phyloP scores from a whole-genome alignment of 495 filamentous ascomycete species.

The Cladorrhinum samala region DNA sequence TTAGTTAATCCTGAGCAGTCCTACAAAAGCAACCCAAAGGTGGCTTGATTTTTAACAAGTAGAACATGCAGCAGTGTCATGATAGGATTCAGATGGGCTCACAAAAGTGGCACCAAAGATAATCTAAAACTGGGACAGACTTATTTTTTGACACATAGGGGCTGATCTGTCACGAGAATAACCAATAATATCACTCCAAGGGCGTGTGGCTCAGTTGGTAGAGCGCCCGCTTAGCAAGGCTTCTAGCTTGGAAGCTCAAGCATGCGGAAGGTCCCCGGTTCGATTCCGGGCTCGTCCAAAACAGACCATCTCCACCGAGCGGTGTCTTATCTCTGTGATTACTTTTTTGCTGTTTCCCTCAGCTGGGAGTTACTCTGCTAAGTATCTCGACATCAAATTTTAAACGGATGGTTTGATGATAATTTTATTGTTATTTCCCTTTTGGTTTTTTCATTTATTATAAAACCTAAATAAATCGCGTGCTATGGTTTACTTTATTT shows the following conservation, averaged over 20 bases:
- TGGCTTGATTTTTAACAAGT: too few species aligned
- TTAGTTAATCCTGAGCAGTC: too few species aligned
- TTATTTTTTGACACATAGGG: too few species aligned
- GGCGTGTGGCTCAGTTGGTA: conserved; percentile 8
- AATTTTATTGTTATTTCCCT: neutral
- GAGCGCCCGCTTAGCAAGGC: conserved; percentile 6
- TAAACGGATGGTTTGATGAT: too few species aligned
- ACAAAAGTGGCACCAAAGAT: neutral
- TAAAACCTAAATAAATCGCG: too few species aligned
- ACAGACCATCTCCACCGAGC: neutral
- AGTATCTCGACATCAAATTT: too few species aligned
- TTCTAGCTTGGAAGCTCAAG: neutral
- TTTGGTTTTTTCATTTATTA: neutral
- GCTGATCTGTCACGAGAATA: too few species aligned
- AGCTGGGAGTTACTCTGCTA: neutral
- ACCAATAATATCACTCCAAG: too few species aligned
- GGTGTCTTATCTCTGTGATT: neutral
- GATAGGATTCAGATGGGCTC: too few species aligned
- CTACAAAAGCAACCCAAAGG: too few species aligned
- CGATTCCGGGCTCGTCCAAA: conserved; percentile 6
- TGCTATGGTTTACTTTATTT: too few species aligned
- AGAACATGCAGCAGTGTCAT: too few species aligned
- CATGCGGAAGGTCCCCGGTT: conserved; percentile 6
- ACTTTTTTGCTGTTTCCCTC: neutral
- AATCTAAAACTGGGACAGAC: neutral